phyloP scores from a whole-genome alignment of 768 basidiomycete species.

The Cyclocybe cylindracea region DNA sequence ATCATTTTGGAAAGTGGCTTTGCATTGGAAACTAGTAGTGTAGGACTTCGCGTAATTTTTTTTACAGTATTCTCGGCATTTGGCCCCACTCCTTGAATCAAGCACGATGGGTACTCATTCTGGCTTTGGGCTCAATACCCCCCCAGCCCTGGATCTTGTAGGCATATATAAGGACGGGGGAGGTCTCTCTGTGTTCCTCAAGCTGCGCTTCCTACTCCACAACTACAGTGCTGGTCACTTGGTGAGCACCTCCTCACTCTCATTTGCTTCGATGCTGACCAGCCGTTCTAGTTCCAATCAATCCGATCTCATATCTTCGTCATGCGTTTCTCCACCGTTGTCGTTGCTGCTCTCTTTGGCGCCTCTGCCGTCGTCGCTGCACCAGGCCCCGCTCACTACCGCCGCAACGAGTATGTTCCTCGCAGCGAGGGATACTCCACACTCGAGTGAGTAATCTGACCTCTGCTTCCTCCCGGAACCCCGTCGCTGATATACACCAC shows the following conservation, averaged over 20 bases:
- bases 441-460: background rate
- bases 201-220: background rate
- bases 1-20: too few species aligned
- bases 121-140: too few species aligned
- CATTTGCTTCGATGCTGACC: background rate
- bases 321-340: conserved; percentile 1
- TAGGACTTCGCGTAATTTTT: too few species aligned
- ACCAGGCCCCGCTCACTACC: background rate
- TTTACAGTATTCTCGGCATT: too few species aligned
- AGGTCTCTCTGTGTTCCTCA: background rate
- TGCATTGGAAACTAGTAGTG: too few species aligned
- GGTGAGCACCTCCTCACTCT: background rate
- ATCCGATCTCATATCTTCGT: background rate
- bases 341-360: background rate
- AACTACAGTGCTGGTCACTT: conserved; percentile 1
- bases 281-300: too few species aligned
- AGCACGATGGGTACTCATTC: too few species aligned
- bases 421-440: background rate
- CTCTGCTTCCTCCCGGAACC: too few species aligned
- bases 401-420: background rate
- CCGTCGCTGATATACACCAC: too few species aligned
- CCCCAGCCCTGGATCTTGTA: too few species aligned
- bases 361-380: background rate
- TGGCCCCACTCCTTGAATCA: too few species aligned
- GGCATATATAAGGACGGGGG: too few species aligned